Conservation (phyloP, 208 protist genomes). For the Wallacemonas sp. region DNA sequence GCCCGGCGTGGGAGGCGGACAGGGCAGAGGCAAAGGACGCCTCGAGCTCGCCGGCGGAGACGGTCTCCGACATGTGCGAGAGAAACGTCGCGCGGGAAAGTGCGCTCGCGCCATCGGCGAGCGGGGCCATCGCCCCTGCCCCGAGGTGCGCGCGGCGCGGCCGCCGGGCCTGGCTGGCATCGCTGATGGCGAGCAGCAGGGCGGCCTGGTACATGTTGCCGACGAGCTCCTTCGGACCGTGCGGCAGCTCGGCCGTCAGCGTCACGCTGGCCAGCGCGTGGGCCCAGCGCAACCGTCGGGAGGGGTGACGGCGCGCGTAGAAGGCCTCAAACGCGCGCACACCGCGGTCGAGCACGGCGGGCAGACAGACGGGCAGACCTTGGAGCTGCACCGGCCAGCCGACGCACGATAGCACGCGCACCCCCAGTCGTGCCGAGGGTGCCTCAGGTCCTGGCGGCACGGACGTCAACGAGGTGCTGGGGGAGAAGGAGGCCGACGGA, state of each 20-base stretch:
- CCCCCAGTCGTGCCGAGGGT: not conserved
- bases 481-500: too few relatives aligned
- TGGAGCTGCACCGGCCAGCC: conserved; percentile 34
- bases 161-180: conserved; percentile 20
- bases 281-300: conserved; percentile 64
- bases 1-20: not conserved
- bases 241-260: conserved; percentile 51
- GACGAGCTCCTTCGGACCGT: conserved; percentile 54
- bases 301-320: conserved; percentile 60
- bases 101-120: too few relatives aligned
- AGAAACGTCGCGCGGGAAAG: not conserved
- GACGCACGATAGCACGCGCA: conserved; percentile 33
- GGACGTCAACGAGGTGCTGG: not conserved
- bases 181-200: conserved; percentile 68
- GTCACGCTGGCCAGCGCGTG: conserved; percentile 57
- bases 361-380: conserved; percentile 23
- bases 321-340: conserved; percentile 51
- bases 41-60: not conserved
- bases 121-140: too few relatives aligned
- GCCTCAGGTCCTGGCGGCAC: conserved; percentile 26
- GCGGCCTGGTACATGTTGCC: conserved; percentile 57
- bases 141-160: too few relatives aligned
- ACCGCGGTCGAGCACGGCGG: conserved; percentile 36
- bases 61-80: not conserved
- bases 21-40: not conserved